Percentiles rank a stretch among this genome's conserved stretches.
Evolutionary conservation across 1,139 yeast genomes (phyloP).

Genomic region (Geotrichum bryndzae): DNA sequence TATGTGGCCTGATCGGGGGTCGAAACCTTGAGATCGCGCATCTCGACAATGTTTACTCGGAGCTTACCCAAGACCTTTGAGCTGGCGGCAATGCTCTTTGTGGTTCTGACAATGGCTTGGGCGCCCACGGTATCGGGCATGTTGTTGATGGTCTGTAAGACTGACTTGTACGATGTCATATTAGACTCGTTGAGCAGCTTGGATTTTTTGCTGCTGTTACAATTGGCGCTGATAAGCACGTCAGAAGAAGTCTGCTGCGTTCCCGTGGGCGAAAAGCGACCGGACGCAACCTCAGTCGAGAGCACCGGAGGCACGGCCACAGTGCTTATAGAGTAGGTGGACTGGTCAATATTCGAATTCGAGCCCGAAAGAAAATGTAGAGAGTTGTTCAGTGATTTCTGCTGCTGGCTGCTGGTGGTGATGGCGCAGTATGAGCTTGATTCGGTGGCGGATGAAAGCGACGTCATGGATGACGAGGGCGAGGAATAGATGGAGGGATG

Average conservation of each 20-base stretch:
- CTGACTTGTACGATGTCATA: conserved; percentile 2
- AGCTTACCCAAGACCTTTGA: conserved; percentile 51
- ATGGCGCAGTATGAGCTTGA: conserved; percentile 8
- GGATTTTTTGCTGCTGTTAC: background rate
- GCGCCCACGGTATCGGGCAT: background rate
- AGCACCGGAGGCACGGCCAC: conserved; percentile 1
- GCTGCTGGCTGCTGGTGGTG: background rate
- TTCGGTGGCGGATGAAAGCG: conserved; percentile 3
- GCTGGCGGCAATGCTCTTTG: conserved; percentile 8
- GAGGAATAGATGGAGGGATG: conserved; percentile 7
- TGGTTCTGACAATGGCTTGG: conserved; percentile 21
- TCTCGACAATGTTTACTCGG: conserved; percentile 73
- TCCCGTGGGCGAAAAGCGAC: conserved; percentile 9
- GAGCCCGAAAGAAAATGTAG: background rate
- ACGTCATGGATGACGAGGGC: conserved; percentile 8
- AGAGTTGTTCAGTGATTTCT: background rate
- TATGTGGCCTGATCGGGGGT: conserved; percentile 64
- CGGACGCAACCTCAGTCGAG: conserved; percentile 3
- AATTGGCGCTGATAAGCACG: conserved; percentile 2
- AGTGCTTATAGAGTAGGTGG: background rate
- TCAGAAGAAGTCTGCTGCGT: conserved; percentile 3
- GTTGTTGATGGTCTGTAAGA: background rate
- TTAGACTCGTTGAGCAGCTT: background rate
- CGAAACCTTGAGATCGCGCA: conserved; percentile 55
- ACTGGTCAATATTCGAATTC: background rate